Conservation (phyloP, 2,329 filamentous ascomycete species). For the Furcasterigmium furcatum region DNA sequence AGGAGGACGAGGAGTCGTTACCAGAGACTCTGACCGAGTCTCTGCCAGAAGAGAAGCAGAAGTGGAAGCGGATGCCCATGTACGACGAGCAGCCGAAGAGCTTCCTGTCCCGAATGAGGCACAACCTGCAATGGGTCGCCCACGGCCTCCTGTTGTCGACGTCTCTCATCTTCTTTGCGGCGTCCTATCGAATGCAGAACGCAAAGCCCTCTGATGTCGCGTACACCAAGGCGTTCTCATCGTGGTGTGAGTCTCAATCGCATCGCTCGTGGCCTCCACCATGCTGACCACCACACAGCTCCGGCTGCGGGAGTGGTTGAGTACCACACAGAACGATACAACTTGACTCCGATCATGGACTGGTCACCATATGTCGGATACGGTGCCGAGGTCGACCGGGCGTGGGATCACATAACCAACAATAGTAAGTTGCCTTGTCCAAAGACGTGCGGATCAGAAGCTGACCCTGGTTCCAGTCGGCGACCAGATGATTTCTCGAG, state of each 20-base stretch:
- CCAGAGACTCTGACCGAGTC: constrained; percentile 9
- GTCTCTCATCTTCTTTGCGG: constrained; percentile 34
- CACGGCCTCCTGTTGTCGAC: constrained; percentile 34
- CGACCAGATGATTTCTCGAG: constrained; percentile 55
- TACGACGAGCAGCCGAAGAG: constrained; percentile 20
- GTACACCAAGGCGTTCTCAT: constrained; percentile 36
- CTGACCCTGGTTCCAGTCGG: constrained; percentile 38
- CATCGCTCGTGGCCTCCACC: background rate
- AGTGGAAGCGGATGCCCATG: constrained; percentile 10
- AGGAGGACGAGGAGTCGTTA: constrained; percentile 15
- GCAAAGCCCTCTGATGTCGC: constrained; percentile 26
- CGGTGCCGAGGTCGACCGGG: constrained; percentile 52
- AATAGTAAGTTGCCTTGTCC: constrained; percentile 22
- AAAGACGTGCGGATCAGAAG: constrained; percentile 9
- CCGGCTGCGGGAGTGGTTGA: constrained; percentile 42
- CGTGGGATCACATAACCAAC: constrained; percentile 53
- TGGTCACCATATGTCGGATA: constrained; percentile 49
- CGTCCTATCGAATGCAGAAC: constrained; percentile 34
- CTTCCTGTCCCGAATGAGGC: constrained; percentile 15
- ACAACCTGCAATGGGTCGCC: constrained; percentile 34
- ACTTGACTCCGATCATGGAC: constrained; percentile 40
- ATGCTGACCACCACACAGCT: constrained; percentile 27
- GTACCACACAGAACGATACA: constrained; percentile 48
- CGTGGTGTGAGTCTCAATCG: constrained; percentile 38
- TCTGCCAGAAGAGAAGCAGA: background rate